These are phyloP conservation scores for Solanum medicagineum DNA, from an alignment of 257 asterid genomes.

Conservation along the genomic window DNA sequence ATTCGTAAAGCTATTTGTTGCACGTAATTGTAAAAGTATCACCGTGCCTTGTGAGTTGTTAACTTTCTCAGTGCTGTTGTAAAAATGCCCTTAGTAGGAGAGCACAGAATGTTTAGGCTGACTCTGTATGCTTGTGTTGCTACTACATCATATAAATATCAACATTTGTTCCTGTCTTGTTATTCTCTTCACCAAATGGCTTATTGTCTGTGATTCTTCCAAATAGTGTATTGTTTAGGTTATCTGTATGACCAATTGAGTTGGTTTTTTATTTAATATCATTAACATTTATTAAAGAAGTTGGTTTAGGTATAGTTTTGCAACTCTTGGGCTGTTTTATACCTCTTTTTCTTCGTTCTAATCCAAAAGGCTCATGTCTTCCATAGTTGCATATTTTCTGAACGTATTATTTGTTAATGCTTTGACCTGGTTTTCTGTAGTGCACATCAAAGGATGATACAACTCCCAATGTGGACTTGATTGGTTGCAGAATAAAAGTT, in stretches of 20 bases:
- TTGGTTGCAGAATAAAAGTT: constrained; percentile 78
- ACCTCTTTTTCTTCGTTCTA: not conserved
- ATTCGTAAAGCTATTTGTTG: not conserved
- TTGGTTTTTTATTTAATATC: not conserved
- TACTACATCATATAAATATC: not conserved
- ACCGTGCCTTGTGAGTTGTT: not conserved
- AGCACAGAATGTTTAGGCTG: not conserved
- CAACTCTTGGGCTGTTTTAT: not conserved
- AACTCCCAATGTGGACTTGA: constrained; percentile 44
- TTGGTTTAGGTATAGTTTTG: not conserved
- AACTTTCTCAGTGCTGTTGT: not conserved
- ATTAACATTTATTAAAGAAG: not conserved
- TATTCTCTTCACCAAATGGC: not conserved
- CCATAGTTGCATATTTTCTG: not conserved
- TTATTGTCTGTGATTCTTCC: not conserved
- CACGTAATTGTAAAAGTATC: not conserved
- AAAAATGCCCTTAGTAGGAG: not conserved
- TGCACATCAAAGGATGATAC: constrained; percentile 55
- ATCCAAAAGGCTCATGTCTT: not conserved
- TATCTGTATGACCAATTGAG: not conserved
- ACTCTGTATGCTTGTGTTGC: not conserved
- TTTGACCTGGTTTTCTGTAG: constrained; percentile 13
- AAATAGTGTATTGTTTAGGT: not conserved
- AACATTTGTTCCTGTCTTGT: not conserved
- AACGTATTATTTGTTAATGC: not conserved